Evolutionary conservation across 2,329 filamentous ascomycete species (phyloP), one percentile per base, ranked within the genome.

Genomic region (Venturia aucupariae): DNA sequence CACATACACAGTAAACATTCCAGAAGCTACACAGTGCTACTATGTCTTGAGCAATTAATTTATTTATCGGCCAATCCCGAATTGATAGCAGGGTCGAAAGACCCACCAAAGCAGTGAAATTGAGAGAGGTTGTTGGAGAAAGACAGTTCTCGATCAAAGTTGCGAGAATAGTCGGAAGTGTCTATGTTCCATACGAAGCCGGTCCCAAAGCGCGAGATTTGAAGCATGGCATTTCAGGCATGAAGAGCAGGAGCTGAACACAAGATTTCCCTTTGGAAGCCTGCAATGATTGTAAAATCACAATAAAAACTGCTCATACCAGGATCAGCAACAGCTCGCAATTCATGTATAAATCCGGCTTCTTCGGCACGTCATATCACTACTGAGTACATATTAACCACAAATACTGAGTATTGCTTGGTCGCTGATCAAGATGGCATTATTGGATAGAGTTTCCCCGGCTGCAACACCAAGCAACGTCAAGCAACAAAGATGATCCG

Each of bases 401-500:
- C n/a, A n/a, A n/a, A n/a, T n/a, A n/a, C n/a, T n/a, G n/a, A n/a
- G n/a, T n/a, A n/a, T n/a, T n/a, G n/a, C n/a, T 17, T n/a, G 8
- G 15, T 22, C 27, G 19, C 15, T 57, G 27, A 35, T 38, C 2
- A 6, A 3, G 11, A 7, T 22, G 8, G 35, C 19, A 22, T 46
- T 24, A 10, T 22, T 46, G 44, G 44, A 24, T 10, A 17, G 22
- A 54, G 4, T 30, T 54, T 54, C 4, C 24, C 30, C 6, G 51
- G 27, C 51, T 57, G 51, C 24, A 8, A 57, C 24, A 57, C 51
- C 51, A 57, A 35, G 51, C 51, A 35, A 57, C 17, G 51, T 32
- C 30, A 57, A 57, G 51, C 51, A 57, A n/a, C 51, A 57, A n/a
- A 57, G 27, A 51, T 51, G 30, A 57, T 32, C 51, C 27, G 30